Percentiles rank a stretch among this genome's conserved stretches.
phyloP scores from a whole-genome alignment of 169 alveolate genomes.

The Cyclospora cayetanensis region DNA sequence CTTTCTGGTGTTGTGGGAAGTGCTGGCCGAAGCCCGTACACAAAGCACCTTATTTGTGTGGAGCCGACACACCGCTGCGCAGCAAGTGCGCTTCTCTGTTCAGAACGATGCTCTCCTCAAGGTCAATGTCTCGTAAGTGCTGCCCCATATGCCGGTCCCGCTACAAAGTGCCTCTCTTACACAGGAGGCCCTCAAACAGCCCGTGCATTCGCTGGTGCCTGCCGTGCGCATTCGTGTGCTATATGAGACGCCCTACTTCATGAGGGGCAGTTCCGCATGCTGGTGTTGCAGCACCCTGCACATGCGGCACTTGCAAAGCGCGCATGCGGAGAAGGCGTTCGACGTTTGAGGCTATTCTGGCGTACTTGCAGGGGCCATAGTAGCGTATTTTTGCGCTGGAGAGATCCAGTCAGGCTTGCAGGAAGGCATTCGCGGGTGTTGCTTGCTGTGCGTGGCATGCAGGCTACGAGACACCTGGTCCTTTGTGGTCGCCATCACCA shows the following conservation, averaged over 20 bases:
- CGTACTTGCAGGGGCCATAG: too few relatives aligned
- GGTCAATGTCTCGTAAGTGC: constrained; percentile 33
- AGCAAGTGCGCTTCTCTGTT: constrained; percentile 40
- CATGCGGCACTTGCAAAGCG: neutral
- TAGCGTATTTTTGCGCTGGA: too few relatives aligned
- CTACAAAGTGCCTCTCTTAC: too few relatives aligned
- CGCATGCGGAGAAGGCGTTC: neutral
- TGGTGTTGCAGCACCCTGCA: neutral
- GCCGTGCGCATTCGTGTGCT: too few relatives aligned
- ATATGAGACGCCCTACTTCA: too few relatives aligned
- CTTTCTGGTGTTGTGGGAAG: constrained; percentile 70
- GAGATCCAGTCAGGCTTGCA: too few relatives aligned
- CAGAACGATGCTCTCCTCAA: constrained; percentile 65
- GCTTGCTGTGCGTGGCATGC: neutral
- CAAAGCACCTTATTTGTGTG: constrained; percentile 67
- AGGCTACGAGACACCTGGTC: constrained; percentile 71
- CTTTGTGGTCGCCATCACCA: constrained; percentile 69
- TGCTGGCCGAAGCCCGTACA: constrained; percentile 20
- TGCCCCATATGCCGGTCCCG: too few relatives aligned
- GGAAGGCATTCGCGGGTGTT: too few relatives aligned
- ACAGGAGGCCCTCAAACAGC: too few relatives aligned
- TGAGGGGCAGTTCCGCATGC: too few relatives aligned
- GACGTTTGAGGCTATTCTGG: too few relatives aligned
- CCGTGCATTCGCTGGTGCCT: too few relatives aligned
- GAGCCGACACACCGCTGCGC: neutral